These are phyloP conservation scores for Trichoderma cornu-damae DNA, from an alignment of 2,329 filamentous ascomycete genomes.

Conservation along the genomic window DNA sequence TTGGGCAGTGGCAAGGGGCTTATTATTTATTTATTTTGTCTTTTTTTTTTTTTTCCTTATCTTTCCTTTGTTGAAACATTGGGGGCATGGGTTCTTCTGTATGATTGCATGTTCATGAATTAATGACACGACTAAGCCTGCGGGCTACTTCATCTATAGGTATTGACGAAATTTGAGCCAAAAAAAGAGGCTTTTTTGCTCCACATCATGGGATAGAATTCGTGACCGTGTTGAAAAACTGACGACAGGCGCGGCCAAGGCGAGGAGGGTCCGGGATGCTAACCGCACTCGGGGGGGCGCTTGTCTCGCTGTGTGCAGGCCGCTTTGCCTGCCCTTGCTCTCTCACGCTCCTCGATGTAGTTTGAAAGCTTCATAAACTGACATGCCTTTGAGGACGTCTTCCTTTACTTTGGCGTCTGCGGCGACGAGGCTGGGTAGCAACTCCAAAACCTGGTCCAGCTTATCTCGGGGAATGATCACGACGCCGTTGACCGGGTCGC, in stretches of 20 bases:
- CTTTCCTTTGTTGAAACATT: slow-evolving; percentile 23
- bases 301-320: background rate
- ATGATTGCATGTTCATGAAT: slow-evolving; percentile 39
- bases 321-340: background rate
- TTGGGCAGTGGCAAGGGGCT: slow-evolving; percentile 13
- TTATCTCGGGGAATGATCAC: slow-evolving; percentile 61
- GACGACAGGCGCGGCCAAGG: background rate
- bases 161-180: slow-evolving; percentile 8
- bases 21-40: background rate
- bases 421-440: slow-evolving; percentile 47
- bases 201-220: background rate
- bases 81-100: slow-evolving; percentile 24
- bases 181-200: background rate
- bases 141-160: slow-evolving; percentile 16
- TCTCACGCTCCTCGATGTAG: slow-evolving; percentile 41
- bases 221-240: background rate
- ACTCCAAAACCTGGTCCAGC: slow-evolving; percentile 53
- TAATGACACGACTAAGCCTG: slow-evolving; percentile 31
- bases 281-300: slow-evolving; percentile 22
- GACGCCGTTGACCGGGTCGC: slow-evolving; percentile 64
- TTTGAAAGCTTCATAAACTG: slow-evolving; percentile 62
- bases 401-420: slow-evolving; percentile 59
- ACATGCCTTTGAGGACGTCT: slow-evolving; percentile 58
- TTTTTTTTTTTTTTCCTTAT: slow-evolving; percentile 17
- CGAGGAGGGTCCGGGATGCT: background rate